A percentile compares a stretch with the other conserved stretches of the same genome.
phyloP scores from a whole-genome alignment of 164 flowering plant genomes.

The Brasenia schreberi region DNA sequence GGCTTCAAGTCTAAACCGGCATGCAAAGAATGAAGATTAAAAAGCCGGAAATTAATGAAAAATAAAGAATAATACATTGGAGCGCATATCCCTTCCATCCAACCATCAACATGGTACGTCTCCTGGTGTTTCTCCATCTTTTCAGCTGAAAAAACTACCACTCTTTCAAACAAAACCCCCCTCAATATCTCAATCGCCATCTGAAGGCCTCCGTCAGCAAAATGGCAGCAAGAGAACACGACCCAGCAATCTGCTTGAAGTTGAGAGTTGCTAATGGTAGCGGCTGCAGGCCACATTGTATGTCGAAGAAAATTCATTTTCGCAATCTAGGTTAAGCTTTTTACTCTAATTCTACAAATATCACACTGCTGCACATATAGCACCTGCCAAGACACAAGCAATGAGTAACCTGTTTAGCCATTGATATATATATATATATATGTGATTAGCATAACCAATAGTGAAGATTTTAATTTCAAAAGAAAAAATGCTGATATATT shows the following conservation, averaged over 20 bases:
- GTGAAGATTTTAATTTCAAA: neutral
- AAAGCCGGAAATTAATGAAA: neutral
- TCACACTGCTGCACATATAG: conserved; percentile 47
- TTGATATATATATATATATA: too few relatives aligned
- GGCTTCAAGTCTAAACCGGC: neutral
- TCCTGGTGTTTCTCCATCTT: neutral
- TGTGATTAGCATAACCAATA: too few relatives aligned
- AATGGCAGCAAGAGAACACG: neutral
- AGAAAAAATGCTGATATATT: neutral
- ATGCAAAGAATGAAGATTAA: neutral
- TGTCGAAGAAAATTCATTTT: neutral
- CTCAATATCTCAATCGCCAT: neutral
- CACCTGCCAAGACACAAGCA: conserved; percentile 21
- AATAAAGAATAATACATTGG: neutral
- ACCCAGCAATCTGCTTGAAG: neutral
- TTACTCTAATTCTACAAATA: neutral
- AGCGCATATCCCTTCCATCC: neutral
- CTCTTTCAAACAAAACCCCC: neutral
- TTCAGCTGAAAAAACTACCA: neutral
- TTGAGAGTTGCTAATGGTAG: neutral
- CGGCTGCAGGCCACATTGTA: neutral
- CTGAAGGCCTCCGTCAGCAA: neutral
- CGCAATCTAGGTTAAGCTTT: neutral
- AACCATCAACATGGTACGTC: neutral
- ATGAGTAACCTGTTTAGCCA: too few relatives aligned